Evolutionary conservation across 129 eudicot genomes (phyloP).

Genomic region (Tagetes erecta): DNA sequence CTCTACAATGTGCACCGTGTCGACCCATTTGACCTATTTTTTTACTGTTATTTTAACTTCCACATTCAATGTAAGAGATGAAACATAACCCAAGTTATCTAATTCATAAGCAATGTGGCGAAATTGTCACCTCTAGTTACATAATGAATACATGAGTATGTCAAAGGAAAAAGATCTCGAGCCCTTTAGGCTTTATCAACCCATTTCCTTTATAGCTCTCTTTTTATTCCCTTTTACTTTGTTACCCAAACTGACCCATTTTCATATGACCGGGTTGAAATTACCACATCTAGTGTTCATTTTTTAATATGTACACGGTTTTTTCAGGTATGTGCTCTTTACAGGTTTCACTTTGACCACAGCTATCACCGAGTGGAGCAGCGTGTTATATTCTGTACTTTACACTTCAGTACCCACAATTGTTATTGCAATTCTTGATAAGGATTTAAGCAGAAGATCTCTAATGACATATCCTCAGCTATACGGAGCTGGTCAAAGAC

Average conservation of each 20-base stretch:
- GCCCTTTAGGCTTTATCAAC: background rate
- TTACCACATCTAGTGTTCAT: background rate
- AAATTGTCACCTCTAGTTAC: background rate
- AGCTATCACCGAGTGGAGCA: slow-evolving; percentile 95
- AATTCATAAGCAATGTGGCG: background rate
- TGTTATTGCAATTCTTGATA: slow-evolving; percentile 83
- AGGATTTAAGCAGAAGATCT: slow-evolving; percentile 74
- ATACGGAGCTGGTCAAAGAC: slow-evolving; percentile 93
- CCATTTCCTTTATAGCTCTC: background rate
- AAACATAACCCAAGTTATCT: background rate
- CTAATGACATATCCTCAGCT: slow-evolving; percentile 71
- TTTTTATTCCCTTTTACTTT: background rate
- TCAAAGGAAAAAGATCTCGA: background rate
- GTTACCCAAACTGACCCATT: background rate
- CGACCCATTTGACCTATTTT: background rate
- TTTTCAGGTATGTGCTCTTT: slow-evolving; percentile 74
- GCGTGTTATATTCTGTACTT: slow-evolving; percentile 79
- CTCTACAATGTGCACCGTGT: background rate
- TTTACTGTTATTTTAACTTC: background rate
- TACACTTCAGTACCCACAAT: slow-evolving; percentile 88
- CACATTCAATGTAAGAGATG: background rate
- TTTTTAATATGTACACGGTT: slow-evolving; percentile 22
- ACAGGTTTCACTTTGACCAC: slow-evolving; percentile 80
- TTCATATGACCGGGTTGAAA: background rate
- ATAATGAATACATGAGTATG: background rate